Conservation (phyloP, 441 rosid genomes). For the Syzygium malaccense region DNA sequence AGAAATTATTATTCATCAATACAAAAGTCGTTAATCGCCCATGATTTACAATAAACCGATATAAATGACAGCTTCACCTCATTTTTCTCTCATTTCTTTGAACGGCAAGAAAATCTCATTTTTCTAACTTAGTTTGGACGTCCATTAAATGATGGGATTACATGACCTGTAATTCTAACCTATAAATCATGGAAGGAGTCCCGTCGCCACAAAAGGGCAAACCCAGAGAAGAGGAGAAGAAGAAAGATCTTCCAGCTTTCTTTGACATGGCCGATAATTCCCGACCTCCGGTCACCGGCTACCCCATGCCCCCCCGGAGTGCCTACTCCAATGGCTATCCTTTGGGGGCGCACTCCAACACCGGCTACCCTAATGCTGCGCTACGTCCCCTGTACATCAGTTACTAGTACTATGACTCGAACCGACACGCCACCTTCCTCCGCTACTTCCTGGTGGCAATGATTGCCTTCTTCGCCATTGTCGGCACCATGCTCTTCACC, state of each 20-base stretch:
- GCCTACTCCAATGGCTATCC: conserved; percentile 13
- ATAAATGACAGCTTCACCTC: neutral
- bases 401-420: conserved; percentile 16
- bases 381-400: conserved; percentile 15
- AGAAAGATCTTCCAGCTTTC: too few species aligned
- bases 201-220: too few species aligned
- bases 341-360: conserved; percentile 5
- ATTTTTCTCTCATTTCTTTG: neutral
- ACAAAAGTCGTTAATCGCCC: neutral
- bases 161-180: neutral
- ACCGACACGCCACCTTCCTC: conserved; percentile 21
- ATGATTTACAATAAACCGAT: neutral
- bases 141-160: neutral
- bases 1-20: neutral
- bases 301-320: conserved; percentile 22
- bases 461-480: conserved; percentile 18
- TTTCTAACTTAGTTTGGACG: neutral
- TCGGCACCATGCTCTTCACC: conserved; percentile 43
- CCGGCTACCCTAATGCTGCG: conserved; percentile 25
- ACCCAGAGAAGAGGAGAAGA: too few species aligned
- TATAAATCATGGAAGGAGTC: neutral
- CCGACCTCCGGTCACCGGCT: conserved; percentile 25
- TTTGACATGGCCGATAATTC: neutral
- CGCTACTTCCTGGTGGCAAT: conserved; percentile 35
- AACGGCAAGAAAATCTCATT: neutral